Conservation (phyloP, 352 stramenopile species). For the Phytophthora pinifolia region DNA sequence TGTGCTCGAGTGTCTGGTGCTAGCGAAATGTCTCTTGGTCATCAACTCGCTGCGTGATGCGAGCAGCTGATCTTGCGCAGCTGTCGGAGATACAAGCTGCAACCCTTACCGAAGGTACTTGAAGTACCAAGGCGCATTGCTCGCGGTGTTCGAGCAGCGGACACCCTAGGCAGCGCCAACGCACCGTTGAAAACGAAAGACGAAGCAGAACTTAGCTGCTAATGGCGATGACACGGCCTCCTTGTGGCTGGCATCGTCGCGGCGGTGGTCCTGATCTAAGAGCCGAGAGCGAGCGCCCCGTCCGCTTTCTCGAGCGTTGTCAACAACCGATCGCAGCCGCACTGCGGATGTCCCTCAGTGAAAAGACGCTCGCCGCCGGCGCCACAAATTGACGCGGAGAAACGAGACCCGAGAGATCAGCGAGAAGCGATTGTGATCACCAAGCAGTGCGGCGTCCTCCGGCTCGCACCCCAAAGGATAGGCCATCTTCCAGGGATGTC, state of each 20-base stretch:
- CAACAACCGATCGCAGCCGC: conserved; percentile 11
- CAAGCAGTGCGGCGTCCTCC: conserved; percentile 7
- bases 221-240: conserved; percentile 6
- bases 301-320: conserved; percentile 6
- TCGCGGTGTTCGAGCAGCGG: conserved; percentile 12
- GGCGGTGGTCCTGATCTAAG: conserved; percentile 1
- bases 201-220: conserved; percentile 12
- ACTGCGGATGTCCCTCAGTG: conserved; percentile 22
- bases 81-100: background rate
- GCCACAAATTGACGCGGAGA: conserved; percentile 29
- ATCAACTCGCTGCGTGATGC: conserved; percentile 2
- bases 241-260: background rate
- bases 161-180: conserved; percentile 2
- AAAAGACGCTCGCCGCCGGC: conserved; percentile 5
- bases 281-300: conserved; percentile 1
- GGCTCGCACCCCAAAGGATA: conserved; percentile 12
- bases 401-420: conserved; percentile 19
- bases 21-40: conserved; percentile 12
- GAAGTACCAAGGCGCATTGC: background rate
- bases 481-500: conserved; percentile 19
- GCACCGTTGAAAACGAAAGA: conserved; percentile 10
- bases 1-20: conserved; percentile 10
- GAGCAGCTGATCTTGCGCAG: conserved; percentile 12
- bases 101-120: conserved; percentile 8
- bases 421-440: conserved; percentile 18